phyloP scores from a whole-genome alignment of 177 flowering plant species.

The Telopea speciosissima region DNA sequence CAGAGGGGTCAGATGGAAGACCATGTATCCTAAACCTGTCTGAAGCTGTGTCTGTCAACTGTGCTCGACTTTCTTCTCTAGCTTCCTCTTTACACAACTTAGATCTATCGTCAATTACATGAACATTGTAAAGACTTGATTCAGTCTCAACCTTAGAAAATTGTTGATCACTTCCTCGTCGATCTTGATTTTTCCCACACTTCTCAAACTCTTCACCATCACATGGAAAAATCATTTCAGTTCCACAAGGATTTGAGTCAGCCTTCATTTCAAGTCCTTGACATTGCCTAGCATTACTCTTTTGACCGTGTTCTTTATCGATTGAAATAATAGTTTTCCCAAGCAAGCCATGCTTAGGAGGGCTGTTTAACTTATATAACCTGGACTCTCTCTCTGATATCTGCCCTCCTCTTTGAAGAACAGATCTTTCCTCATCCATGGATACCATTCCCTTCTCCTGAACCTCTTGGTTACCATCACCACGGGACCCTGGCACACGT shows the following conservation, averaged over 20 bases:
- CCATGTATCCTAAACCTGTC: constrained; percentile 11
- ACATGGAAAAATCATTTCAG: constrained; percentile 7
- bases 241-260: constrained; percentile 12
- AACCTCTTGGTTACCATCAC: constrained; percentile 21
- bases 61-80: constrained; percentile 18
- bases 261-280: constrained; percentile 5
- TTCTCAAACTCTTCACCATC: constrained; percentile 18
- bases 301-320: constrained; percentile 18
- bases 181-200: constrained; percentile 14
- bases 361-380: constrained; percentile 1
- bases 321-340: constrained; percentile 16
- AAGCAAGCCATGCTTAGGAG: constrained; percentile 12
- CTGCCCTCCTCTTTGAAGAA: constrained; percentile 12
- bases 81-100: constrained; percentile 8
- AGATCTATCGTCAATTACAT: constrained; percentile 42
- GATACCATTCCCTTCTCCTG: constrained; percentile 42
- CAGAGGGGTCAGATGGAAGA: constrained; percentile 19
- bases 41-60: constrained; percentile 6
- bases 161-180: constrained; percentile 5
- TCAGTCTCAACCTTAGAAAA: constrained; percentile 23
- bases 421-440: constrained; percentile 13
- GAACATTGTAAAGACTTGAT: constrained; percentile 54
- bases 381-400: constrained; percentile 5
- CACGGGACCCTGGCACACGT: constrained; percentile 2
- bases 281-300: constrained; percentile 9